Base-by-base conservation (phyloP, 257 asterid genomes). In the Solanum rostratum region DNA sequence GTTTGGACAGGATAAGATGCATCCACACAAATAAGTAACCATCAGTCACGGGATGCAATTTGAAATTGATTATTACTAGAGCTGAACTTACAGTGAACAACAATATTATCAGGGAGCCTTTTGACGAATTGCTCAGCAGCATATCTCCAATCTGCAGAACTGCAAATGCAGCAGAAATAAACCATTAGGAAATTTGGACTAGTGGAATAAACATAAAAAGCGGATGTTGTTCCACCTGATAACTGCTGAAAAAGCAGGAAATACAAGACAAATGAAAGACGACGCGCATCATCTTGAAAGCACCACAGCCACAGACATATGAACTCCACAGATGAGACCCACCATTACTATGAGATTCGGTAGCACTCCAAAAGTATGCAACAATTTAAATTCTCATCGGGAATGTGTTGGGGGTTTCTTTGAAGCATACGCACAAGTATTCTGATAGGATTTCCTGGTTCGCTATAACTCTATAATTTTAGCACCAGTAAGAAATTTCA, bases 111-210 rank as follows among this genome's bases (percentile, higher is more conserved):
- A 22, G 99, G 97, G 86, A 92, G 94, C 86, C 93, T 91, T 92
- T 88, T 93, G 88, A 93, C 98, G 89, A 95, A 92, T 87, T 92
- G 98, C 81, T 93, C 93, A 57, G 92, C 99, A 0, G 94, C 98
- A 86, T 94, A 95, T 89, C 93, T 94, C 99, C 99, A 95, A 93
- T 95, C 98, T 57, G 94, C 93, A 82, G 99, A 89, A 86, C 98
- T 95, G 94, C 65, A 65, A 82, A 82, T 57, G 71, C 57, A 88
- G 71, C 65, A 79, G 59, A 69, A 86, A 81, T 68, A 66, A 43
- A 71, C 20, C 27, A 65, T 3, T 24, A 27, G 60, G 41, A 81
- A 46, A 62, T 87, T 59, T 66, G 76, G 49, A 14, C 33, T 66
- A 30, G 22, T 30, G 14, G 73, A 65, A 65, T 30, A 29, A 63